Evolutionary conservation across 2,329 filamentous ascomycete species (phyloP).

Genomic region (Colletotrichum costaricense): DNA sequence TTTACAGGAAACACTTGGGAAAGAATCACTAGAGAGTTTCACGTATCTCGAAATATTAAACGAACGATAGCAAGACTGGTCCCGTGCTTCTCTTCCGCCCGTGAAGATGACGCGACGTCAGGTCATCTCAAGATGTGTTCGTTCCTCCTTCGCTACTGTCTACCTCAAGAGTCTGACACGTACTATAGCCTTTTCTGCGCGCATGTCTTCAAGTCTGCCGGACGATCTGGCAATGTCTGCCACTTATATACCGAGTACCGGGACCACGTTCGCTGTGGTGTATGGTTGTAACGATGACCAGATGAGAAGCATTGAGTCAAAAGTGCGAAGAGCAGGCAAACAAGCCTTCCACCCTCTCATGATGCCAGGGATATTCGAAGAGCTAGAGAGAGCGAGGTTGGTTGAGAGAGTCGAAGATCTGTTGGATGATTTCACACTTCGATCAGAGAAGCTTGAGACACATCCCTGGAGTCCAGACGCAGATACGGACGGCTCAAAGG

Average conservation of each 20-base stretch:
- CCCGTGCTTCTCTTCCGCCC: background rate
- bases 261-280: background rate
- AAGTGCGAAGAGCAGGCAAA: background rate
- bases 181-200: background rate
- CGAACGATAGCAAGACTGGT: background rate
- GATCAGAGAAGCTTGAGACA: background rate
- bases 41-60: background rate
- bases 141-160: background rate
- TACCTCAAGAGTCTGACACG: background rate
- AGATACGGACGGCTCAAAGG: background rate
- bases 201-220: background rate
- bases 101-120: background rate
- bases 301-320: background rate
- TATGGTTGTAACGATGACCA: conserved; percentile 13
- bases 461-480: background rate
- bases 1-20: background rate
- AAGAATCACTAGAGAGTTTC: background rate
- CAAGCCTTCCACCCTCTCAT: background rate
- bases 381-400: conserved; percentile 5
- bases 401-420: background rate
- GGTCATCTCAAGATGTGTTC: background rate
- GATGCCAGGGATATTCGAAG: conserved; percentile 1
- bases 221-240: conserved; percentile 9
- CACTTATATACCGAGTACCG: conserved; percentile 11
- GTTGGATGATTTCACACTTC: background rate